phyloP scores from a whole-genome alignment of 176 grass and related monocot species.

The Oryza meridionalis region DNA sequence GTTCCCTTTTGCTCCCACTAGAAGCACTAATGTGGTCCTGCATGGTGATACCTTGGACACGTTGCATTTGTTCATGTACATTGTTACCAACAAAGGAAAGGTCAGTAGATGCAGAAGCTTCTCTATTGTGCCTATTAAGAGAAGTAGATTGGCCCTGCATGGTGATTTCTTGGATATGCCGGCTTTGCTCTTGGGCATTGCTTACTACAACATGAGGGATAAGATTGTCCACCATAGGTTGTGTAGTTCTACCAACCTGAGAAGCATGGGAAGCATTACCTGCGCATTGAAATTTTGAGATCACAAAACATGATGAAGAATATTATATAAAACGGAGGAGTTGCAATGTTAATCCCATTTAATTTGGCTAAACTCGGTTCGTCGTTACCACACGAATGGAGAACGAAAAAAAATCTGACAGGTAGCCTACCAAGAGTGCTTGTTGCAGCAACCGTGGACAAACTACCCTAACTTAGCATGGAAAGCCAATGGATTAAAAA shows the following conservation, averaged over 20 bases:
- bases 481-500: neutral
- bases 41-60: conserved; percentile 42
- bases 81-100: conserved; percentile 33
- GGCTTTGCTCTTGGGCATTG: conserved; percentile 24
- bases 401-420: neutral
- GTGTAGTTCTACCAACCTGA: conserved; percentile 39
- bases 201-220: conserved; percentile 21
- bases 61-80: conserved; percentile 31
- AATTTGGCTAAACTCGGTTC: neutral
- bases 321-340: conserved; percentile 13
- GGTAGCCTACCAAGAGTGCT: neutral
- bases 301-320: neutral
- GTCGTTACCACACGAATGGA: neutral
- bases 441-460: neutral
- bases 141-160: conserved; percentile 45
- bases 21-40: conserved; percentile 42
- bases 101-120: conserved; percentile 34
- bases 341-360: neutral
- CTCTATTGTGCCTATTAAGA: conserved; percentile 35
- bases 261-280: conserved; percentile 35
- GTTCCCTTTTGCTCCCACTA: conserved; percentile 27
- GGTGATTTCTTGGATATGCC: conserved; percentile 33
- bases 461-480: neutral
- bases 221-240: conserved; percentile 26
- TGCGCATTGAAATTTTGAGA: conserved; percentile 27